These are phyloP conservation scores for Alnus rubra DNA, from an alignment of 306 rosid genomes.

Conservation along the genomic window DNA sequence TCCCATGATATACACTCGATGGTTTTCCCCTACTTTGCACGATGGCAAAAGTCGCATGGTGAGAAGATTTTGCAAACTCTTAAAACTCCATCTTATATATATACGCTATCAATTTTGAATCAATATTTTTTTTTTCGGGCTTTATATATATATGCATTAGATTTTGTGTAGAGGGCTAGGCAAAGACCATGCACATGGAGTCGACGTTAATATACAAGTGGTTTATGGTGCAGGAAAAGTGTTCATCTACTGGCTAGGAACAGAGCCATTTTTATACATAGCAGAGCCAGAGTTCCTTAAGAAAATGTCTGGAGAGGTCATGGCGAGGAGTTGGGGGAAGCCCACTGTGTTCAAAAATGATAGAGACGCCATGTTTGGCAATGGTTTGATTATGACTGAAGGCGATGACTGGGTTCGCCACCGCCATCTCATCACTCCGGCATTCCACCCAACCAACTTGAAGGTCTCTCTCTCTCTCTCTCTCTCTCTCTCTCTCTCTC, in stretches of 20 bases:
- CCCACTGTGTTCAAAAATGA: conserved; percentile 67
- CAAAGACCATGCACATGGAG: neutral
- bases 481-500: neutral
- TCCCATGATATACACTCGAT: conserved; percentile 68
- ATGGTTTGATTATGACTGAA: conserved; percentile 70
- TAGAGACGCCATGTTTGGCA: conserved; percentile 76
- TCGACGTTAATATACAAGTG: neutral
- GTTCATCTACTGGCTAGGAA: conserved; percentile 78
- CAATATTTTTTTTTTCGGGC: too few species aligned
- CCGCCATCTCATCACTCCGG: conserved; percentile 66
- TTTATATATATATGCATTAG: neutral
- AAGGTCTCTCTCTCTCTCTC: conserved; percentile 42
- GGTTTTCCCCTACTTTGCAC: conserved; percentile 64
- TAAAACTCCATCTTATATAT: neutral
- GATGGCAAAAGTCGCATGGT: conserved; percentile 80
- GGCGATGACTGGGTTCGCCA: conserved; percentile 75
- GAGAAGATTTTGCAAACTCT: conserved; percentile 4
- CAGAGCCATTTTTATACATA: conserved; percentile 77
- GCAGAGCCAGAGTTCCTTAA: conserved; percentile 71
- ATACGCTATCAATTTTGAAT: too few species aligned
- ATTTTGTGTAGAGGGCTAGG: neutral
- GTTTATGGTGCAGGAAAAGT: conserved; percentile 52
- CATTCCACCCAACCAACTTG: conserved; percentile 62
- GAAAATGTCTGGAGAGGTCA: conserved; percentile 57
- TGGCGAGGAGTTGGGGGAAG: conserved; percentile 78